Percentiles rank a stretch among this genome's conserved stretches.
These are phyloP conservation scores for Platismatia glauca DNA, from an alignment of 495 filamentous ascomycete genomes.

Conservation along the genomic window DNA sequence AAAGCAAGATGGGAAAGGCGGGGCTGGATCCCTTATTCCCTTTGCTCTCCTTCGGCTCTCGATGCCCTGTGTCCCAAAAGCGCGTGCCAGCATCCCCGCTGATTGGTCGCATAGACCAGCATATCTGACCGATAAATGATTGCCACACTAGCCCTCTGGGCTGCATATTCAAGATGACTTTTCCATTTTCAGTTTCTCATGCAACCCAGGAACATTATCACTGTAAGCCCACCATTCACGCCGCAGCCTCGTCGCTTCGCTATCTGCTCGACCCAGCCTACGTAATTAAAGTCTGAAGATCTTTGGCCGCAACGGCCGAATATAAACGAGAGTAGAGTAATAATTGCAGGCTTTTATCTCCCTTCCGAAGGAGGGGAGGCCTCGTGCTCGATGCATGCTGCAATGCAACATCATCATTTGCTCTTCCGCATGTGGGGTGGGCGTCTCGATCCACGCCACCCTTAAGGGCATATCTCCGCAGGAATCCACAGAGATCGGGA, in stretches of 20 bases:
- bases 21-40: conserved; percentile 10
- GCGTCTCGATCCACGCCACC: not conserved
- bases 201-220: conserved; percentile 8
- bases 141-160: not conserved
- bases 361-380: conserved; percentile 8
- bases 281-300: conserved; percentile 8
- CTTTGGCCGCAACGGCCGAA: conserved; percentile 6
- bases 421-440: conserved; percentile 3
- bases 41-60: not conserved
- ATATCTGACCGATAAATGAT: not conserved
- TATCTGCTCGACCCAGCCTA: conserved; percentile 4
- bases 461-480: not conserved
- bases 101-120: conserved; percentile 14
- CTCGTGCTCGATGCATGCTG: conserved; percentile 20
- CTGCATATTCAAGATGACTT: not conserved
- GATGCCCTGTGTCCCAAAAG: not conserved
- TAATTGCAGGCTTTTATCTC: conserved; percentile 3
- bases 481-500: not conserved
- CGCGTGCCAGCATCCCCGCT: conserved; percentile 5
- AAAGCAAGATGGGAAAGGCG: conserved; percentile 2
- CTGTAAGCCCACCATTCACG: conserved; percentile 16
- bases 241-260: not conserved
- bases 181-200: not conserved
- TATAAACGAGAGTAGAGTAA: not conserved
- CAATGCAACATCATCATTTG: conserved; percentile 24